A percentile compares a stretch with the other conserved stretches of the same genome.
phyloP scores from a whole-genome alignment of 225 moss, liverwort and hornwort genomes.

The Marchantia paleacea region DNA sequence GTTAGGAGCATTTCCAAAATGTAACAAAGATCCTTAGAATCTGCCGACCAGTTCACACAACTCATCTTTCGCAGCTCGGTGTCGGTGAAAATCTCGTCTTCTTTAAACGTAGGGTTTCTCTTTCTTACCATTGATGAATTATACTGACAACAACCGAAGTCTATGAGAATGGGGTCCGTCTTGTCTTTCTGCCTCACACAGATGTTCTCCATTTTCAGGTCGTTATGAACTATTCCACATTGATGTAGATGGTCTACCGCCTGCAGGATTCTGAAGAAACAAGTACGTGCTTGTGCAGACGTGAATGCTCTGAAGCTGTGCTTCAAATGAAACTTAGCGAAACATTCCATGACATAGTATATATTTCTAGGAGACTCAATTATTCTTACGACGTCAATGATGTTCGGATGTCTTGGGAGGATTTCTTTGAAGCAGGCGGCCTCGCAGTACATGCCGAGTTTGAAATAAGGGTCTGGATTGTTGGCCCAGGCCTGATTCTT shows the following conservation, averaged over 20 bases:
- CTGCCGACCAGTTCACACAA: not conserved
- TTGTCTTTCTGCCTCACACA: not conserved
- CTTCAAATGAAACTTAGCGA: not conserved
- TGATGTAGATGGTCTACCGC: not conserved
- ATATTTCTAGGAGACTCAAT: not conserved
- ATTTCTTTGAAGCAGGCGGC: not conserved
- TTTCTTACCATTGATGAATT: not conserved
- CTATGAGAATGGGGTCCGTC: not conserved
- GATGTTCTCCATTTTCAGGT: not conserved
- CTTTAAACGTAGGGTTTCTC: not conserved
- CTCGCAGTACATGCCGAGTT: not conserved
- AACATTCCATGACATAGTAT: not conserved
- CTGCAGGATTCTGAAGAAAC: not conserved
- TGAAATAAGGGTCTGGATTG: not conserved
- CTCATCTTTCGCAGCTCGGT: not conserved
- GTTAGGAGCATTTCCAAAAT: not conserved
- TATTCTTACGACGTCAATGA: not conserved
- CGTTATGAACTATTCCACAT: not conserved
- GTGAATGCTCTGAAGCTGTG: not conserved
- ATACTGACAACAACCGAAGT: not conserved
- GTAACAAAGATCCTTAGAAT: not conserved
- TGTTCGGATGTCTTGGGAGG: not conserved
- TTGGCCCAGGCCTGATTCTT: not conserved
- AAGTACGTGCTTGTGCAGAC: not conserved
- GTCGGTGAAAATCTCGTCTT: not conserved